Evolutionary conservation across 1,284 basidiomycete species (phyloP).

Genomic region (Pterulicium gracile): DNA sequence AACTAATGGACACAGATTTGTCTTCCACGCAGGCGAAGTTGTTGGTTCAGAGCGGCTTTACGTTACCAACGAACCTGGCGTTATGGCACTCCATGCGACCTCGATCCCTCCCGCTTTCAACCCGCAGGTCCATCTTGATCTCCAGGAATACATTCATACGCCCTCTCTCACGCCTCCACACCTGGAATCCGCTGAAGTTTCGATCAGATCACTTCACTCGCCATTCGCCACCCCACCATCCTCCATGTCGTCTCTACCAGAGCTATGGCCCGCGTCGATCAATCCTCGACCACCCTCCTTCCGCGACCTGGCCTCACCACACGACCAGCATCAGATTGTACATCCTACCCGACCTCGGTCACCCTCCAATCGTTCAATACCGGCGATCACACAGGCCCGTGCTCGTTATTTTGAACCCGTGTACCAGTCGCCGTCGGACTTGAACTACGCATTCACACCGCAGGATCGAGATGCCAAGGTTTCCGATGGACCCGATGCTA

Average conservation of each 20-base stretch:
- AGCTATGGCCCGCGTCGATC: background rate
- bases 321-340: background rate
- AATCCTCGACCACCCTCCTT: background rate
- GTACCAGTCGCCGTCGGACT: background rate
- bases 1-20: slow-evolving; percentile 81
- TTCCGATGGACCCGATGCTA: background rate
- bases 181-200: slow-evolving; percentile 3
- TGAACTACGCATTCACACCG: background rate
- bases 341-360: background rate
- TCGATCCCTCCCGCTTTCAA: slow-evolving; percentile 17
- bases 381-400: background rate
- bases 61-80: slow-evolving; percentile 58
- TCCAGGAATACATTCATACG: slow-evolving; percentile 3
- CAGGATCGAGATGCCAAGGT: background rate
- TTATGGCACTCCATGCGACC: slow-evolving; percentile 30
- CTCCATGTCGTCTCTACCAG: background rate
- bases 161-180: slow-evolving; percentile 13
- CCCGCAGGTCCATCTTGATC: slow-evolving; percentile 8
- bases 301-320: background rate
- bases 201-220: background rate
- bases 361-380: background rate
- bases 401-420: background rate
- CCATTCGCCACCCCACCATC: background rate
- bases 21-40: slow-evolving; percentile 78
- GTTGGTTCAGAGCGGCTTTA: slow-evolving; percentile 59